Evolutionary conservation across 495 filamentous ascomycete genomes (phyloP), one percentile per base, ranked within the genome.

Genomic region (Bathelium albidoporum): DNA sequence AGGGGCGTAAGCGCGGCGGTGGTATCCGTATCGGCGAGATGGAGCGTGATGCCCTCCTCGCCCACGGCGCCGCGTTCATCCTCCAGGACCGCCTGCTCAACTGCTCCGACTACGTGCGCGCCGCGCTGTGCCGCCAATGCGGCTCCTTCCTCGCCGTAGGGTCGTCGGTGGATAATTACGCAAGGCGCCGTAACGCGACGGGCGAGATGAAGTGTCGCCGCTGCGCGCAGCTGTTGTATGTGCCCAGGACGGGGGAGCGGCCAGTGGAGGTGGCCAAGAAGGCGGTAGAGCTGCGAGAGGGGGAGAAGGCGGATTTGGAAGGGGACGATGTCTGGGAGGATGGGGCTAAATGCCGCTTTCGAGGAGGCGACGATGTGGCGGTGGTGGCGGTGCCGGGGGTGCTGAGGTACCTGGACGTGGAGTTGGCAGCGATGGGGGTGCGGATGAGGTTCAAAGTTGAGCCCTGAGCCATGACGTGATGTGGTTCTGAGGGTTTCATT

Each of bases 21-120:
- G 94, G 94, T 84, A 96, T 98, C 70, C 89, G 94, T 79, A 93
- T 98, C 32, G 94, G 94, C 70, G 94, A 98, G 78, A 98, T 98
- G 94, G 94, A 98, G 77, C 86, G 94, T 64, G 94, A 98, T 75
- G 89, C 92, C 2, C 78, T 98, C 12, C 81, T 98, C 61, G 94
- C 94, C 7, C 94, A 98, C 78, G 94, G 94, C 5, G 89, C 92
- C 16, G 93, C 93, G 16, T 97, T 93, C 81, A 77, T 98, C 32
- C 82, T 98, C 16, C 94, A 97, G 71, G 94, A 98, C 73, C 89
- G 94, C 41, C 81, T 98, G 26, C 82, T 98, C 77, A 97, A 97
- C 78, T 98, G 94, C 77, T 95, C 89, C 55, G 94, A 98, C 73
- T 89, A 94, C 73, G 84, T 85, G 28, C 84, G 84, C 60, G 83